Percentiles rank a stretch among this genome's conserved stretches.
Conservation (phyloP, 2,329 filamentous ascomycete genomes). For the Nothomitra cinnamomea region DNA sequence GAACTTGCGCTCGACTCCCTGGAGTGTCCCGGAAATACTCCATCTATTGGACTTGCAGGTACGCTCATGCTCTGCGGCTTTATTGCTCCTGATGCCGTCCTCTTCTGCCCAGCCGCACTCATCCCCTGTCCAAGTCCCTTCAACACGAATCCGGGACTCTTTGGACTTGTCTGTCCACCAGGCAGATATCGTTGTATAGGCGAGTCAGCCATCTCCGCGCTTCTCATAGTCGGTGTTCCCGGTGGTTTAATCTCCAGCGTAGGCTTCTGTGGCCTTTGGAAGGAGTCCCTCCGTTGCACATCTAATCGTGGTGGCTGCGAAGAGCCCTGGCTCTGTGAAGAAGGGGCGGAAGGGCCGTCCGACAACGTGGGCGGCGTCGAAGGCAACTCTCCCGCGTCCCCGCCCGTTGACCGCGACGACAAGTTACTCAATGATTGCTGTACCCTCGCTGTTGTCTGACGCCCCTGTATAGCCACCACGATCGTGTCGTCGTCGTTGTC, state of each 20-base stretch:
- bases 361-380: background rate
- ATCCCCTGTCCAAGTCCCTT: background rate
- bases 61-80: constrained; percentile 1
- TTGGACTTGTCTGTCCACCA: background rate
- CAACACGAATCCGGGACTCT: background rate
- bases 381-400: background rate
- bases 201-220: background rate
- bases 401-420: background rate
- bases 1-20: background rate
- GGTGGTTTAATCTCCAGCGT: background rate
- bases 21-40: background rate
- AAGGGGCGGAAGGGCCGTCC: background rate
- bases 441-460: background rate
- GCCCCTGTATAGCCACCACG: background rate
- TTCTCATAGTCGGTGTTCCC: background rate
- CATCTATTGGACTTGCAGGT: background rate
- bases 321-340: background rate
- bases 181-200: background rate
- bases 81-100: constrained; percentile 1
- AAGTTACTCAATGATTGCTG: background rate
- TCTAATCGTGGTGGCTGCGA: background rate
- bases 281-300: background rate
- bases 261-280: background rate
- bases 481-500: background rate
- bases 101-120: constrained; percentile 1